phyloP scores from a whole-genome alignment of 148 eudicot genomes.

The Rhododendron vialii region DNA sequence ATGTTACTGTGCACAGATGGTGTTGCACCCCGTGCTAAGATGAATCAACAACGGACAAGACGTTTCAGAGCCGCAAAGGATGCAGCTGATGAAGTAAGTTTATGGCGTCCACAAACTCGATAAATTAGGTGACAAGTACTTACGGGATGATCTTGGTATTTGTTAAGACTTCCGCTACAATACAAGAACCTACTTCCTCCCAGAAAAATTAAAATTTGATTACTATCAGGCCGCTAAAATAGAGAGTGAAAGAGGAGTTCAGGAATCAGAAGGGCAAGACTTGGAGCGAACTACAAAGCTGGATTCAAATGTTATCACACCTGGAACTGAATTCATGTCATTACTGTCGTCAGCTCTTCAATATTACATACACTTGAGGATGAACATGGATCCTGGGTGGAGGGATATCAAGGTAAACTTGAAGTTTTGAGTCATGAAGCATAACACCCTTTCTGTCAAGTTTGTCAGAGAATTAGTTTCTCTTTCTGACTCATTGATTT shows the following conservation, averaged over 20 bases:
- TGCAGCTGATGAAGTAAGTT: slow-evolving; percentile 24
- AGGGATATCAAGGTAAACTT: slow-evolving; percentile 27
- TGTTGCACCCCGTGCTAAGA: slow-evolving; percentile 46
- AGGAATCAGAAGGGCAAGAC: slow-evolving; percentile 2
- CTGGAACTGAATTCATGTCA: slow-evolving; percentile 40
- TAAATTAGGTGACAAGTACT: background rate
- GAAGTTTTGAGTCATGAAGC: background rate
- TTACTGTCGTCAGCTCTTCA: slow-evolving; percentile 28
- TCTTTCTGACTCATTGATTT: background rate
- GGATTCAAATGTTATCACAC: slow-evolving; percentile 43
- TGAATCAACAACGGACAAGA: slow-evolving; percentile 40
- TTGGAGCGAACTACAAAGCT: slow-evolving; percentile 4
- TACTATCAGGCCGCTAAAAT: slow-evolving; percentile 8
- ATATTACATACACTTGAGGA: slow-evolving; percentile 27
- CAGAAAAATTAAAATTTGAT: background rate
- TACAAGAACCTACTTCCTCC: background rate
- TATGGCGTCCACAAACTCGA: slow-evolving; percentile 1
- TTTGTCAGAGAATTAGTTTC: slow-evolving; percentile 1
- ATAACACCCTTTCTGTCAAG: background rate
- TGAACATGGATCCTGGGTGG: slow-evolving; percentile 38
- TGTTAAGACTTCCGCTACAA: background rate
- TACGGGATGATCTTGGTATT: background rate
- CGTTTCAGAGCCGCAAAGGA: slow-evolving; percentile 37
- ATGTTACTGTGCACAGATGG: slow-evolving; percentile 22
- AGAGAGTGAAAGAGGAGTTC: background rate